Evolutionary conservation across 2,329 filamentous ascomycete species (phyloP).

Genomic region (Bipolaris bicolor): DNA sequence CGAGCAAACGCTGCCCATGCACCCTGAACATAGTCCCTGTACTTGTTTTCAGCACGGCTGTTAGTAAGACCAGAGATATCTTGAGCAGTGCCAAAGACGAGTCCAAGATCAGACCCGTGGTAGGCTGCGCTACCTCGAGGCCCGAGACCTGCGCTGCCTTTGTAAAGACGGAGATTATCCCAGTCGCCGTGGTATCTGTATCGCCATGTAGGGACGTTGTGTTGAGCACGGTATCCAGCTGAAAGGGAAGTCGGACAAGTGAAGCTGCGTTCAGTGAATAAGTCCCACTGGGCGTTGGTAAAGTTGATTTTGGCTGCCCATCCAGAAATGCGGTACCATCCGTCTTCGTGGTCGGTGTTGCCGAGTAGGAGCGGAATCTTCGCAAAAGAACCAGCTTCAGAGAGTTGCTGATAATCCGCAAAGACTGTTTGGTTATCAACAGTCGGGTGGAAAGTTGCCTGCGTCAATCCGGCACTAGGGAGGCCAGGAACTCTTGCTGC

Average conservation of each 20-base stretch:
- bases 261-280: slow-evolving; percentile 33
- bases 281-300: slow-evolving; percentile 31
- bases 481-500: slow-evolving; percentile 35
- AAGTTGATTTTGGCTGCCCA: slow-evolving; percentile 29
- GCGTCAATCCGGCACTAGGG: slow-evolving; percentile 29
- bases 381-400: slow-evolving; percentile 29
- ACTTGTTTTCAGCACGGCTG: slow-evolving; percentile 36
- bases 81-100: slow-evolving; percentile 44
- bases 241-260: slow-evolving; percentile 31
- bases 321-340: slow-evolving; percentile 37
- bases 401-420: slow-evolving; percentile 34
- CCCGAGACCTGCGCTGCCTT: slow-evolving; percentile 31
- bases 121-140: slow-evolving; percentile 45
- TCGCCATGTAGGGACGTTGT: slow-evolving; percentile 44
- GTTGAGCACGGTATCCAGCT: slow-evolving; percentile 28
- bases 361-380: slow-evolving; percentile 34
- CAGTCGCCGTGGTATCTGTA: slow-evolving; percentile 49
- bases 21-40: slow-evolving; percentile 36
- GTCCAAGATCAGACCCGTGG: slow-evolving; percentile 45
- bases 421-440: slow-evolving; percentile 42
- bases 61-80: slow-evolving; percentile 32
- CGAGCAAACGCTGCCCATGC: slow-evolving; percentile 45
- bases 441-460: slow-evolving; percentile 41
- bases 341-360: slow-evolving; percentile 34
- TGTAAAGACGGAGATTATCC: slow-evolving; percentile 43